Evolutionary conservation across 257 asterid genomes (phyloP), one percentile per base, ranked within the genome.

Genomic region (Oldenlandia corymbosa): DNA sequence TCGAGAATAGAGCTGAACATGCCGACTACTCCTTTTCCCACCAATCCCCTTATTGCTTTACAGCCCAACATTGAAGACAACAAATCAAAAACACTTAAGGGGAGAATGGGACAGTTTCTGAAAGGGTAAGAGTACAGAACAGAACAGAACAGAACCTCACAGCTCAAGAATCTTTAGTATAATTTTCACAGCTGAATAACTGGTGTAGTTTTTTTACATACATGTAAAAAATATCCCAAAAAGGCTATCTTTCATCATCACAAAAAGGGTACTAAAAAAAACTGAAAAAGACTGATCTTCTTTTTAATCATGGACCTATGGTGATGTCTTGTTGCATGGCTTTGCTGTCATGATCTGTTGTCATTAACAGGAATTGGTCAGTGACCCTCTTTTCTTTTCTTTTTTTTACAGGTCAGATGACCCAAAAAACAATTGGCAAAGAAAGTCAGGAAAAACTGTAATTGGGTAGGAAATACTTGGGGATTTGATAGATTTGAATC

Each of bases 321-420:
- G 72, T 64, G 55, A 49, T 62, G 66, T 54, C 67, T 71, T 77
- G 73, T 74, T 79, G 17, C 62, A 57, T 57, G 74, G 64, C 70
- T 79, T 75, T 52, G 70, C 79, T 81, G 87, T 76, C 84, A 69
- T 71, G 71, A 68, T 76, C 79, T 75, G 55, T 52, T 66, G 23
- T 47, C 72, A 69, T 17, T 63, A 65, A 53, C 17, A 23, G 75
- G 21, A 66, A 76, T 26, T 58, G 50, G 39, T 12, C 49, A 37
- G 48, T n/a, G n/a, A 63, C 61, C 23, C 62, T 17, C 23, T 20
- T 65, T 67, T 71, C 76, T 30, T 20, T 65, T 69, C 73, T 79
- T 76, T 65, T 69, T 72, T 79, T 76, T 79, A 72, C 75, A 73
- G 79, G 71, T 68, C 79, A 69, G 67, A 73, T 70, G 72, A 67